Evolutionary conservation across 257 asterid species (phyloP), one percentile per base, ranked within the genome.

Genomic region (Solanum virginianum): DNA sequence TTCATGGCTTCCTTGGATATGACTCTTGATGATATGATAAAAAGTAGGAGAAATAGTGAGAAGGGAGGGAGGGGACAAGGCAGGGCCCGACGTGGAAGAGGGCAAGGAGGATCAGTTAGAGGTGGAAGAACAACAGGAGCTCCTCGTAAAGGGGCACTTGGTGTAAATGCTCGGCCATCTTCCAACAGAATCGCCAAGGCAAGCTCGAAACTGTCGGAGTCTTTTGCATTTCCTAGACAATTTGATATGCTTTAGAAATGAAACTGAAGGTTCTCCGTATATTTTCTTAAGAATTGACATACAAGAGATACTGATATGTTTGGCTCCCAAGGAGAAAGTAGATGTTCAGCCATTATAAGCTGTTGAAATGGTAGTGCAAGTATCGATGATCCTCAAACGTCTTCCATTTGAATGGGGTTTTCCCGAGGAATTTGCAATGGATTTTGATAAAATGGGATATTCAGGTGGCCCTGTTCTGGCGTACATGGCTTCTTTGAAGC

Each of bases 181-280:
- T 88, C 97, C 72, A 89, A 84, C 83, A 81, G 92, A 24, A 94
- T 95, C 90, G 94, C 97, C 91, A 97, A 97, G 99, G 99, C 99
- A 97, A 97, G 99, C 98, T 89, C 92, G 60, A 92, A 89, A 87
- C 89, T 49, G 86, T 79, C 89, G 95, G 95, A 90, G 90, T 91
- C 91, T 89, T 90, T 85, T 91, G 88, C 92, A 91, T 91, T 91
- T 86, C 89, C 86, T 94, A 85, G 92, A 89, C 90, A 83, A 85
- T 86, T 89, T 90, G 91, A 88, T 91, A 84, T 89, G 90, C 90
- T 88, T 85, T 92, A 84, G 86, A 83, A 88, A 86, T 51, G 26
- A 85, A 85, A 89, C 80, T 82, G 83, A 82, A 66, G 89, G 87
- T 88, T 93, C 83, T 87, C 90, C 85, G 74, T 88, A 62, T 87